Evolutionary conservation across 768 basidiomycete species (phyloP).

Genomic region (Stropharia rugosoannulata): DNA sequence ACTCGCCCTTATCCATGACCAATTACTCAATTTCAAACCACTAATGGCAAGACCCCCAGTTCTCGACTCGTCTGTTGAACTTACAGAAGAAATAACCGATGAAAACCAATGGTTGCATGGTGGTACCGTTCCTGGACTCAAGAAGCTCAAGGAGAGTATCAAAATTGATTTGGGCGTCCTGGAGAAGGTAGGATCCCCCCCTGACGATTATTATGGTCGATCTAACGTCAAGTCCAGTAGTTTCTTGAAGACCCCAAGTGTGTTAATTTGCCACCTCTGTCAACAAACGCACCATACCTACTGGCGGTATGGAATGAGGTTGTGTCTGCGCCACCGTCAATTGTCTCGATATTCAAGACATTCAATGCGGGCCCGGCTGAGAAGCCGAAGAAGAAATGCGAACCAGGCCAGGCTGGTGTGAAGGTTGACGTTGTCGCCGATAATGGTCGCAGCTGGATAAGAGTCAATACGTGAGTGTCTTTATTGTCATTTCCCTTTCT

Average conservation of each 20-base stretch:
- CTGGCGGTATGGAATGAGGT: constrained; percentile 84
- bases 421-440: constrained; percentile 85
- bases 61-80: constrained; percentile 42
- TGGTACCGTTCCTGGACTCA: constrained; percentile 43
- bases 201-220: constrained; percentile 10
- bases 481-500: not conserved
- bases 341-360: constrained; percentile 58
- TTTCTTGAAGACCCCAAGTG: constrained; percentile 52
- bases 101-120: constrained; percentile 43
- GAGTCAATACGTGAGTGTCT: constrained; percentile 79
- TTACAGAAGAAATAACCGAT: constrained; percentile 28
- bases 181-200: constrained; percentile 35
- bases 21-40: constrained; percentile 38
- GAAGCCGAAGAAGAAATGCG: constrained; percentile 19
- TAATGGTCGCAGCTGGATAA: constrained; percentile 74
- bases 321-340: constrained; percentile 53
- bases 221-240: constrained; percentile 46
- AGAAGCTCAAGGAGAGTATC: constrained; percentile 44
- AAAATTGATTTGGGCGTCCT: constrained; percentile 44
- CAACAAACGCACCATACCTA: constrained; percentile 80
- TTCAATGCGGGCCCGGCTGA: constrained; percentile 31
- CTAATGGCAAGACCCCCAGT: constrained; percentile 38
- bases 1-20: constrained; percentile 33
- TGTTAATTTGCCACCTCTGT: constrained; percentile 47
- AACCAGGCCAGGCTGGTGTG: constrained; percentile 31